These are phyloP conservation scores for Metschnikowia peoriensis DNA, from an alignment of 805 yeast genomes.

Conservation along the genomic window DNA sequence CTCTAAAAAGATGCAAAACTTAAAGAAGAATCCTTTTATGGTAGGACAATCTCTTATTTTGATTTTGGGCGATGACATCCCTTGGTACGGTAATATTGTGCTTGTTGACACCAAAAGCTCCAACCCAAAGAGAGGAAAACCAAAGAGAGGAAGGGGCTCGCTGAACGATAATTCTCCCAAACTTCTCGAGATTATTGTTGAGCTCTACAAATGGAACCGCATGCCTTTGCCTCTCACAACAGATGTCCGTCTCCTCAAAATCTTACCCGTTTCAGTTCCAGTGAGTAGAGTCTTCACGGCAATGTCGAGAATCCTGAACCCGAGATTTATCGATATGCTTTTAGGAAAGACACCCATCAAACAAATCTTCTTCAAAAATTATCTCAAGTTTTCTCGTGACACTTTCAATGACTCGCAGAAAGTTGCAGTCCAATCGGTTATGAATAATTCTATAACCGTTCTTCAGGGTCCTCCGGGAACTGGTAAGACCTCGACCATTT, in stretches of 20 bases:
- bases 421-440: constrained; percentile 49
- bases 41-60: constrained; percentile 59
- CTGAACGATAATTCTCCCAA: constrained; percentile 17
- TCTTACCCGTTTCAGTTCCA: constrained; percentile 64
- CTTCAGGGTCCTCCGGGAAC: constrained; percentile 46
- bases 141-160: constrained; percentile 10
- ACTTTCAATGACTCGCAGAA: constrained; percentile 58
- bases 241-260: constrained; percentile 33
- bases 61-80: constrained; percentile 46
- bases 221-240: constrained; percentile 47
- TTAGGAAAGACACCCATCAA: constrained; percentile 54
- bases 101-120: constrained; percentile 29
- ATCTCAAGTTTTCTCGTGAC: constrained; percentile 47
- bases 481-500: constrained; percentile 45
- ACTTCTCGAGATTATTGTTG: constrained; percentile 45
- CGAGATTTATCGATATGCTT: constrained; percentile 50
- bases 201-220: constrained; percentile 59
- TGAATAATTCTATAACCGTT: constrained; percentile 49
- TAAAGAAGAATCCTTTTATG: constrained; percentile 59
- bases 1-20: constrained; percentile 47
- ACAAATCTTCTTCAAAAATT: constrained; percentile 57
- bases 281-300: constrained; percentile 63
- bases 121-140: constrained; percentile 10
- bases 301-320: constrained; percentile 57
- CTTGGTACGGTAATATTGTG: constrained; percentile 60